Conservation (phyloP, 2,329 filamentous ascomycete genomes). For the Aspergillus candidus region DNA sequence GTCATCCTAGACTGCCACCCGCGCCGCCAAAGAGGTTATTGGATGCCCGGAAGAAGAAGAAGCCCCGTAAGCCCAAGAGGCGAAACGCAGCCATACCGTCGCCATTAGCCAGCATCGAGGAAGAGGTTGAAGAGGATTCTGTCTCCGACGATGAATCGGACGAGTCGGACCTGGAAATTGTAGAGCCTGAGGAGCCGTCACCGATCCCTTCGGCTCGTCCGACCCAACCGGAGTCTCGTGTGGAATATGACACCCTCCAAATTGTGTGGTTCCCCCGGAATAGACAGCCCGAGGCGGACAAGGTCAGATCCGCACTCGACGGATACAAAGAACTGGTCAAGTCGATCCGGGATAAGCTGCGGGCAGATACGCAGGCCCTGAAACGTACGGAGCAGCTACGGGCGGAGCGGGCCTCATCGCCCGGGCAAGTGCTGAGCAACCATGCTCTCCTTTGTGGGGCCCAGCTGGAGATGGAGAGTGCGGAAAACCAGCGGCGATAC, state of each 20-base stretch:
- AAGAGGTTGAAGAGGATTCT: neutral
- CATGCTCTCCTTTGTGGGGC: constrained; percentile 16
- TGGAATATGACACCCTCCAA: constrained; percentile 55
- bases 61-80: too few relatives aligned
- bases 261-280: constrained; percentile 56
- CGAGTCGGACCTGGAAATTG: constrained; percentile 46
- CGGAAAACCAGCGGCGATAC: constrained; percentile 52
- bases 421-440: too few relatives aligned
- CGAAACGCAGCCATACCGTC: too few relatives aligned
- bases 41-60: too few relatives aligned
- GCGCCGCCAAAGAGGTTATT: too few relatives aligned
- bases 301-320: constrained; percentile 50
- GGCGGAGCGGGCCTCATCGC: too few relatives aligned
- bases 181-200: constrained; percentile 48
- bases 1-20: too few relatives aligned
- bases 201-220: constrained; percentile 51
- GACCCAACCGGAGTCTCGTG: constrained; percentile 47
- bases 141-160: constrained; percentile 18
- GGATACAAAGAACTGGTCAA: constrained; percentile 56
- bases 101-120: too few relatives aligned
- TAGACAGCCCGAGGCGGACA: constrained; percentile 43
- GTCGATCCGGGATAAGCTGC: constrained; percentile 57
- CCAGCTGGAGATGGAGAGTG: constrained; percentile 48
- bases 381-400: constrained; percentile 45
- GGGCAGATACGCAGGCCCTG: constrained; percentile 50